These are phyloP conservation scores for Elsinoe australis DNA, from an alignment of 2,329 filamentous ascomycete genomes.

Conservation along the genomic window DNA sequence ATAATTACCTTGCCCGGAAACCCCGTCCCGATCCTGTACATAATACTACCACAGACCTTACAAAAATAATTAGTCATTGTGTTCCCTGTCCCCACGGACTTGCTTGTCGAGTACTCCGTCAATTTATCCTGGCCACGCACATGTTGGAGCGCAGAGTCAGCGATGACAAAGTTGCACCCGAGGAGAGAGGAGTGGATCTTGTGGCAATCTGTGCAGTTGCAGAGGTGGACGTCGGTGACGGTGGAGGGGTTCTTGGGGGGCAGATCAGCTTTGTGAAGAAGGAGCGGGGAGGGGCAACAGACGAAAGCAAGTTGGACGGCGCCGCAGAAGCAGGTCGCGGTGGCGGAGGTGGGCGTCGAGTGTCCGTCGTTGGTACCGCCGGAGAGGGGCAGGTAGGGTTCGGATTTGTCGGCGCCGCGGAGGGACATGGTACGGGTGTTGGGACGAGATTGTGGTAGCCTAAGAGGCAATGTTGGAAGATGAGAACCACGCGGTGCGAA, in stretches of 20 bases:
- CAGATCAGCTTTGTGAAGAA: conserved; percentile 2
- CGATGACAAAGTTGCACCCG: conserved; percentile 50
- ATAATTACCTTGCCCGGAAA: conserved; percentile 45
- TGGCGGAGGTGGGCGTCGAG: conserved; percentile 32
- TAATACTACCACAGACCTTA: conserved; percentile 50
- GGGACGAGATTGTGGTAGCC: not conserved
- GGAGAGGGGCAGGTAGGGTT: not conserved
- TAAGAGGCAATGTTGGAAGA: not conserved
- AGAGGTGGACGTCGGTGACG: conserved; percentile 48
- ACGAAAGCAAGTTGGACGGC: conserved; percentile 49
- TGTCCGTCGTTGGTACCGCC: not conserved
- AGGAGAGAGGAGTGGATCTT: conserved; percentile 58
- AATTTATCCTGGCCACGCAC: conserved; percentile 47
- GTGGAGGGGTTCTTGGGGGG: conserved; percentile 35
- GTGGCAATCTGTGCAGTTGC: conserved; percentile 54
- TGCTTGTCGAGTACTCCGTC: conserved; percentile 38
- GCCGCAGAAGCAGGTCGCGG: conserved; percentile 53
- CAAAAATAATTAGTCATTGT: conserved; percentile 58
- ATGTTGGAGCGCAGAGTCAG: conserved; percentile 40
- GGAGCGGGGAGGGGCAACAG: conserved; percentile 25
- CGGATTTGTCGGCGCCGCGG: not conserved
- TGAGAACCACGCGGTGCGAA: not conserved
- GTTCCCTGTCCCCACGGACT: conserved; percentile 42
- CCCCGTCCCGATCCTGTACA: conserved; percentile 46
- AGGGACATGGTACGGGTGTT: not conserved